A percentile compares a stretch with the other conserved stretches of the same genome.
phyloP scores from a whole-genome alignment of 768 basidiomycete genomes.

The Antrodiella citrinella region DNA sequence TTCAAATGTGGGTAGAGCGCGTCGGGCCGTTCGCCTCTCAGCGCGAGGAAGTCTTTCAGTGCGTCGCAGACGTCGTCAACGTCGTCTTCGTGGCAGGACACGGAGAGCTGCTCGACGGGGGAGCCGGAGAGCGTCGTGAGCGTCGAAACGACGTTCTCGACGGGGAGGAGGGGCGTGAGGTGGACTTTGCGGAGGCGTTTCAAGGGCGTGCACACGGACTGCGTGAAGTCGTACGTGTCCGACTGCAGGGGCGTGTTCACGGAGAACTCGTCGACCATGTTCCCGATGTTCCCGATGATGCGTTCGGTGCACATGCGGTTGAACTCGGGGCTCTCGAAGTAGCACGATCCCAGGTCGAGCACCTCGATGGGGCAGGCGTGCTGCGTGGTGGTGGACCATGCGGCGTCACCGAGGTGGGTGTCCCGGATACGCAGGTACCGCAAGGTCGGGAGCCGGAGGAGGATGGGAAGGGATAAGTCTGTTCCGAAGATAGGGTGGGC shows the following conservation, averaged over 20 bases:
- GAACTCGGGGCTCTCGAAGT: constrained; percentile 42
- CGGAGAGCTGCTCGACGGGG: constrained; percentile 47
- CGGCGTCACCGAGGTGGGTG: constrained; percentile 59
- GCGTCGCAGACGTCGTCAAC: constrained; percentile 49
- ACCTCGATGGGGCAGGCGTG: constrained; percentile 40
- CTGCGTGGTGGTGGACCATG: constrained; percentile 36
- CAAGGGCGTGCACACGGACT: constrained; percentile 33
- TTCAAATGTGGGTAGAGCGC: constrained; percentile 41
- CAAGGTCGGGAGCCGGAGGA: constrained; percentile 55
- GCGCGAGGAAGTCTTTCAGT: constrained; percentile 44
- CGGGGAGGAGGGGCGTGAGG: constrained; percentile 52
- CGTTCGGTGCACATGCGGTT: constrained; percentile 49
- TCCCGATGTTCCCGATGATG: constrained; percentile 50
- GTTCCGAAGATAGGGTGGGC: constrained; percentile 41
- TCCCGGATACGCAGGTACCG: constrained; percentile 50
- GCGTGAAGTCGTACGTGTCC: constrained; percentile 12
- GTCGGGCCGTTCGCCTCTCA: constrained; percentile 36
- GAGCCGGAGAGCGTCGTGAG: constrained; percentile 48
- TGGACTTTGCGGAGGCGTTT: constrained; percentile 45
- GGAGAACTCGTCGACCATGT: constrained; percentile 45
- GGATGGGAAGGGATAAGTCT: constrained; percentile 55
- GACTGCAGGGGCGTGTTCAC: constrained; percentile 37
- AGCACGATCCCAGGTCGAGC: constrained; percentile 48
- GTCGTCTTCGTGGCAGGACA: constrained; percentile 56
- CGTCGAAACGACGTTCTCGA: constrained; percentile 51